Evolutionary conservation across 2,329 filamentous ascomycete genomes (phyloP).

Genomic region (Capronia epimyces): DNA sequence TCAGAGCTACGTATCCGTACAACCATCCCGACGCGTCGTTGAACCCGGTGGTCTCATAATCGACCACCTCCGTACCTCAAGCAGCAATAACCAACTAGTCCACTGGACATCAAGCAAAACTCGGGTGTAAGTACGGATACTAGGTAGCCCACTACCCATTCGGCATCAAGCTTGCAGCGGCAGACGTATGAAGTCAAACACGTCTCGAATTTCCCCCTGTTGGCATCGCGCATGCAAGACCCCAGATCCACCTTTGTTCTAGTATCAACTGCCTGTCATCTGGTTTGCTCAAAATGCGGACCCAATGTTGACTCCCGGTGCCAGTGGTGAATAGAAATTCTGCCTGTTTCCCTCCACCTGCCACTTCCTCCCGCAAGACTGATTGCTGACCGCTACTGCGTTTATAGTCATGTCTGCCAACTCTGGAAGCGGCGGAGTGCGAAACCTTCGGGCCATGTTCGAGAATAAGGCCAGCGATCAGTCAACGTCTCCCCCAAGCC

Average conservation of each 20-base stretch:
- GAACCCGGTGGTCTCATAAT: neutral
- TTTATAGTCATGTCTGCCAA: conserved; percentile 31
- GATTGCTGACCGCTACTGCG: conserved; percentile 13
- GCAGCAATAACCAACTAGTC: neutral
- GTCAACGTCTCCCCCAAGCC: conserved; percentile 58
- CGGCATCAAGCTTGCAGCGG: neutral
- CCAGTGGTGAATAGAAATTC: neutral
- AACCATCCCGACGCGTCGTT: neutral
- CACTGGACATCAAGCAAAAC: conserved; percentile 9
- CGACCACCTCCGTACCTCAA: neutral
- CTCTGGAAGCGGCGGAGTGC: conserved; percentile 55
- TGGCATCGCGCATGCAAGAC: conserved; percentile 1
- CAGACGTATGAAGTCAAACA: conserved; percentile 15
- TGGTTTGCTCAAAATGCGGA: neutral
- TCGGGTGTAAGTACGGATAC: conserved; percentile 17
- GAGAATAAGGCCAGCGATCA: conserved; percentile 63
- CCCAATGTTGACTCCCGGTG: neutral
- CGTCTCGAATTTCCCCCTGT: conserved; percentile 14
- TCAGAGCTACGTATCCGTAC: neutral
- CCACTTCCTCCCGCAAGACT: neutral
- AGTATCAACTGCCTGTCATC: conserved; percentile 3
- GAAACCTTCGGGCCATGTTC: conserved; percentile 73
- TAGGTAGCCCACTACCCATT: neutral
- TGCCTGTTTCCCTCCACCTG: neutral
- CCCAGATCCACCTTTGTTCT: conserved; percentile 21